Conservation (phyloP, 352 stramenopile genomes). For the Globisporangium orthogonon region DNA sequence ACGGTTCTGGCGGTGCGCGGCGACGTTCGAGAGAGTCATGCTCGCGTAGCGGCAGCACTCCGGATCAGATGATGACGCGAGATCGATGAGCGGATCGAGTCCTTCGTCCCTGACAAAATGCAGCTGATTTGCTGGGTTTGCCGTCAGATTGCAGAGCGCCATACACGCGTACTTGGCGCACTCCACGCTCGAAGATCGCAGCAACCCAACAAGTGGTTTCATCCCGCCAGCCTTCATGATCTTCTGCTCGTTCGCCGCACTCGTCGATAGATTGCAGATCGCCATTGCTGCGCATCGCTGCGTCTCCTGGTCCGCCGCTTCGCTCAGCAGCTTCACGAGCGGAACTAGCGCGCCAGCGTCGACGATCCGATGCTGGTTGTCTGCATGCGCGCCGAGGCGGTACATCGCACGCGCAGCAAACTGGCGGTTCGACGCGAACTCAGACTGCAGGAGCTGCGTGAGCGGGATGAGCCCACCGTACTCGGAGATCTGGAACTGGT, state of each 20-base stretch:
- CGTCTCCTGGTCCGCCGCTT: conserved; percentile 46
- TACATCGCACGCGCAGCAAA: conserved; percentile 88
- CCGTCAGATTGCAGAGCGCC: conserved; percentile 94
- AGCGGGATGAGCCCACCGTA: conserved; percentile 84
- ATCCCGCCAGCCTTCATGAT: conserved; percentile 76
- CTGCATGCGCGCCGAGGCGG: conserved; percentile 72
- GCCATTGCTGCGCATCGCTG: conserved; percentile 79
- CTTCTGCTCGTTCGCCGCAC: conserved; percentile 60
- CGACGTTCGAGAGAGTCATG: conserved; percentile 94
- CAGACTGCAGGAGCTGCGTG: conserved; percentile 63
- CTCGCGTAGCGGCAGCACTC: conserved; percentile 87
- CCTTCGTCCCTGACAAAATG: conserved; percentile 82
- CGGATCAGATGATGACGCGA: conserved; percentile 55
- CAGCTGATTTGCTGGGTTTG: conserved; percentile 86
- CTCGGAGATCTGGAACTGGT: conserved; percentile 85
- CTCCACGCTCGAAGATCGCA: conserved; percentile 42
- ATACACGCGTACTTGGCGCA: conserved; percentile 89
- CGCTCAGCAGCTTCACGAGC: conserved; percentile 64
- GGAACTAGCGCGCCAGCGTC: conserved; percentile 71
- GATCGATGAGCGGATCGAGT: conserved; percentile 71
- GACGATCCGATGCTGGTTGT: conserved; percentile 88
- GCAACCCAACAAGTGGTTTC: conserved; percentile 49
- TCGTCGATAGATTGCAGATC: conserved; percentile 83
- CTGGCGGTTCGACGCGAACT: conserved; percentile 66
- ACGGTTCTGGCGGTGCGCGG: conserved; percentile 85